phyloP scores from a whole-genome alignment of 805 yeast species.

The Zygosaccharomyces gambellarensis region DNA sequence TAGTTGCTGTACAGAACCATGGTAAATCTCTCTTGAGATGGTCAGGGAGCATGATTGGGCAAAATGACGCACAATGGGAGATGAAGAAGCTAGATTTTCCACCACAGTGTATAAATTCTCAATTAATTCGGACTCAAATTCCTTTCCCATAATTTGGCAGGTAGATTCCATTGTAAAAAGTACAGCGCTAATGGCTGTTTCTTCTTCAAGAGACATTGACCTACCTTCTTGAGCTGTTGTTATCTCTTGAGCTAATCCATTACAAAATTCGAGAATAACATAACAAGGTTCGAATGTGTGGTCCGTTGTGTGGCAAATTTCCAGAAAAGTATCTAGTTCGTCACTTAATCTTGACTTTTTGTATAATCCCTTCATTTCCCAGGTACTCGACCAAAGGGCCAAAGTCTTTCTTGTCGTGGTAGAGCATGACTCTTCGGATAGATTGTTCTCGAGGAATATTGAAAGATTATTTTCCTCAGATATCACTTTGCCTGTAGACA shows the following conservation, averaged over 20 bases:
- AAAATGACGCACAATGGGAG: slow-evolving; percentile 42
- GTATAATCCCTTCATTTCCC: slow-evolving; percentile 27
- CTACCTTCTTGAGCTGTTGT: slow-evolving; percentile 19
- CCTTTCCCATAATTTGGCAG: slow-evolving; percentile 25
- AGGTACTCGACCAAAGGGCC: slow-evolving; percentile 39
- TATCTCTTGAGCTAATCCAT: slow-evolving; percentile 38
- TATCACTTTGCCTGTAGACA: slow-evolving; percentile 2
- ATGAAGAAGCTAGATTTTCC: slow-evolving; percentile 60
- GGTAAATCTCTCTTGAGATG: slow-evolving; percentile 48
- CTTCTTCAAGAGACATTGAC: slow-evolving; percentile 19
- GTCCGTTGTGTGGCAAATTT: slow-evolving; percentile 8
- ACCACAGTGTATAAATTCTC: slow-evolving; percentile 70
- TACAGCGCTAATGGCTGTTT: slow-evolving; percentile 20
- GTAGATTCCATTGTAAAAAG: slow-evolving; percentile 19
- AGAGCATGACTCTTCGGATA: slow-evolving; percentile 17
- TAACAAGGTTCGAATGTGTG: slow-evolving; percentile 25
- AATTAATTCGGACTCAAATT: slow-evolving; percentile 53
- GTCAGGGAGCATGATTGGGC: slow-evolving; percentile 51
- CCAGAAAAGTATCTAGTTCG: slow-evolving; percentile 11
- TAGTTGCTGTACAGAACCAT: slow-evolving; percentile 52
- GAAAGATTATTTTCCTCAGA: slow-evolving; percentile 4
- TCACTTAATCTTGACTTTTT: slow-evolving; percentile 18
- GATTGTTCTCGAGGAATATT: slow-evolving; percentile 18
- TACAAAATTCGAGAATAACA: slow-evolving; percentile 38
- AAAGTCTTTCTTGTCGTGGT: slow-evolving; percentile 12